These are phyloP conservation scores for Umbelopsis isabellina DNA, from an alignment of 192 early-diverging fungal genomes.

Conservation along the genomic window DNA sequence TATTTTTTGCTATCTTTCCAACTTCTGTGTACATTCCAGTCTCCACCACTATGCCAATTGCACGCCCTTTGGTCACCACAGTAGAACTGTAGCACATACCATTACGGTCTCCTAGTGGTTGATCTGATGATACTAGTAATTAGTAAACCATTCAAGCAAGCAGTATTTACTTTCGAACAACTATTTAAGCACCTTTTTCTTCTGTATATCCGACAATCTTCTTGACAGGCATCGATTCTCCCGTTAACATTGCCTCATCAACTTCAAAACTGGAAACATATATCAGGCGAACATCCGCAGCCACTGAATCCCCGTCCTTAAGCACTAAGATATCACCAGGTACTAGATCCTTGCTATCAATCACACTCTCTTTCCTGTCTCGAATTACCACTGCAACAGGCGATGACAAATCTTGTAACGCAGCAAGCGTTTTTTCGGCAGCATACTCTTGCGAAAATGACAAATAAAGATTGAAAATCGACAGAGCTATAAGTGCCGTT, in stretches of 20 bases:
- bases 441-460: slow-evolving; percentile 96
- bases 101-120: slow-evolving; percentile 89
- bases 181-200: slow-evolving; percentile 35
- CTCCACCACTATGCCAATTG: slow-evolving; percentile 82
- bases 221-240: slow-evolving; percentile 83
- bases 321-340: slow-evolving; percentile 90
- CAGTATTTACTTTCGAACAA: too few relatives aligned
- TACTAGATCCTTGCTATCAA: slow-evolving; percentile 79
- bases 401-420: slow-evolving; percentile 82
- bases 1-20: slow-evolving; percentile 84
- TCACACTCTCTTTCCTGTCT: slow-evolving; percentile 68
- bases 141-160: background rate
- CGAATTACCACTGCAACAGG: slow-evolving; percentile 88
- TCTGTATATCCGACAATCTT: slow-evolving; percentile 68
- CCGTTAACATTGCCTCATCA: slow-evolving; percentile 91
- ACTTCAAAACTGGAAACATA: slow-evolving; percentile 89
- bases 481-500: slow-evolving; percentile 75
- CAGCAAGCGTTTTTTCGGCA: slow-evolving; percentile 91
- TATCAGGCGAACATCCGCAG: slow-evolving; percentile 84
- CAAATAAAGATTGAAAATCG: slow-evolving; percentile 85
- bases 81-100: slow-evolving; percentile 91
- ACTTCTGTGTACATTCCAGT: slow-evolving; percentile 89
- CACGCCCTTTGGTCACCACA: slow-evolving; percentile 86
- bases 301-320: slow-evolving; percentile 92
- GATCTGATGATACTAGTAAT: slow-evolving; percentile 33